Evolutionary conservation across 1,284 basidiomycete species (phyloP).

Genomic region (Athelia sp.): DNA sequence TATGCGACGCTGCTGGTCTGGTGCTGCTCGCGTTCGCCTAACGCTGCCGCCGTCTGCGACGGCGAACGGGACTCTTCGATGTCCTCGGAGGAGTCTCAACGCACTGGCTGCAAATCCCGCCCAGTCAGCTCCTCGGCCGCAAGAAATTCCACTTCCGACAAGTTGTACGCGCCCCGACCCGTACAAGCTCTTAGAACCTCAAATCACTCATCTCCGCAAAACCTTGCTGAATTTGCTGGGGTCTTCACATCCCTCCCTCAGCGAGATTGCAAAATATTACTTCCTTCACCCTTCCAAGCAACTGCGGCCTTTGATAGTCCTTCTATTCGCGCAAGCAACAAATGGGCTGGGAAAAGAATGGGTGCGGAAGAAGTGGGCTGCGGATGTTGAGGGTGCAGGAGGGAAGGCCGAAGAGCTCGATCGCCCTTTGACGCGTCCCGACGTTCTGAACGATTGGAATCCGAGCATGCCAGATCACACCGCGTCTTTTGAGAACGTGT

Average conservation of each 20-base stretch:
- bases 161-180: conserved; percentile 45
- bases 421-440: conserved; percentile 63
- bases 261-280: conserved; percentile 90
- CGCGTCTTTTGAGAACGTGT: conserved; percentile 44
- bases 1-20: conserved; percentile 36
- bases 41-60: conserved; percentile 7
- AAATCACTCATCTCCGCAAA: conserved; percentile 73
- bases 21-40: conserved; percentile 19
- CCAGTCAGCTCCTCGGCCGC: conserved; percentile 13
- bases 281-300: conserved; percentile 89
- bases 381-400: conserved; percentile 26
- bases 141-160: conserved; percentile 2
- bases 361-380: conserved; percentile 40
- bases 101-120: conserved; percentile 40
- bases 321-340: conserved; percentile 89
- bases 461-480: conserved; percentile 73
- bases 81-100: conserved; percentile 14
- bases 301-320: conserved; percentile 84
- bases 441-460: conserved; percentile 84
- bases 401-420: conserved; percentile 53
- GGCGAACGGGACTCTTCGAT: conserved; percentile 12
- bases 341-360: conserved; percentile 68
- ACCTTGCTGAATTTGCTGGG: conserved; percentile 81
- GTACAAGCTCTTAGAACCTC: conserved; percentile 62
- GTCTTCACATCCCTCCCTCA: conserved; percentile 83